These are phyloP conservation scores for Podila verticillata DNA, from an alignment of 192 early-diverging fungal species.

Conservation along the genomic window DNA sequence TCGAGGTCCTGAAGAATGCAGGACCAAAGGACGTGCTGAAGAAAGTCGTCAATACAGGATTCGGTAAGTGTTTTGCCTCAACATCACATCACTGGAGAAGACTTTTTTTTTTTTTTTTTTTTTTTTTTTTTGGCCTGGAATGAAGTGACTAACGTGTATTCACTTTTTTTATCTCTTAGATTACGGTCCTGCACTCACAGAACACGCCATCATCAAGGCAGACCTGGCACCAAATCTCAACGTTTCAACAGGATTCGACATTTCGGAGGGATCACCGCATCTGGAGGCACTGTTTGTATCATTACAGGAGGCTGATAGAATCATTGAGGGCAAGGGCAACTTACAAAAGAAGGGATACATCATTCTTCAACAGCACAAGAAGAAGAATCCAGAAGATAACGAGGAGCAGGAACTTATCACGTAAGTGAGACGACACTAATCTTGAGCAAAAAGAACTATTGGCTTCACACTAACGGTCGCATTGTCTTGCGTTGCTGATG, in stretches of 20 bases:
- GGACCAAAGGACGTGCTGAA: slow-evolving; percentile 74
- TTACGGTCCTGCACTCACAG: slow-evolving; percentile 91
- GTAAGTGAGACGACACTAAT: slow-evolving; percentile 20
- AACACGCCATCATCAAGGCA: slow-evolving; percentile 79
- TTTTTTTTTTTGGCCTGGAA: not conserved
- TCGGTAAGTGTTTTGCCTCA: slow-evolving; percentile 50
- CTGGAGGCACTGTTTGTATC: slow-evolving; percentile 68
- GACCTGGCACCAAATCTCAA: slow-evolving; percentile 70
- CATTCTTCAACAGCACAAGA: slow-evolving; percentile 58
- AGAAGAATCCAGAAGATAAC: slow-evolving; percentile 48
- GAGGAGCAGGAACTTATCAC: slow-evolving; percentile 49
- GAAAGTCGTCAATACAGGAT: slow-evolving; percentile 66
- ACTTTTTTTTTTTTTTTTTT: not conserved
- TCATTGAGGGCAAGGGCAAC: slow-evolving; percentile 62
- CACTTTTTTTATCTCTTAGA: slow-evolving; percentile 25
- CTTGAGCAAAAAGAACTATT: too few relatives aligned
- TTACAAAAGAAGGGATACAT: slow-evolving; percentile 66
- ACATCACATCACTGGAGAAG: not conserved
- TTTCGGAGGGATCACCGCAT: slow-evolving; percentile 63
- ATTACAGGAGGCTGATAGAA: slow-evolving; percentile 77
- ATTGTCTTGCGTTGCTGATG: too few relatives aligned
- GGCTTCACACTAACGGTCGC: too few relatives aligned
- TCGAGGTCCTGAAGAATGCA: slow-evolving; percentile 60
- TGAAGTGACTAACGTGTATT: too few relatives aligned
- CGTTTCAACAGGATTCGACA: slow-evolving; percentile 69